Evolutionary conservation across 495 filamentous ascomycete genomes (phyloP), one percentile per base, ranked within the genome.

Genomic region (Bacidia gigantensis): DNA sequence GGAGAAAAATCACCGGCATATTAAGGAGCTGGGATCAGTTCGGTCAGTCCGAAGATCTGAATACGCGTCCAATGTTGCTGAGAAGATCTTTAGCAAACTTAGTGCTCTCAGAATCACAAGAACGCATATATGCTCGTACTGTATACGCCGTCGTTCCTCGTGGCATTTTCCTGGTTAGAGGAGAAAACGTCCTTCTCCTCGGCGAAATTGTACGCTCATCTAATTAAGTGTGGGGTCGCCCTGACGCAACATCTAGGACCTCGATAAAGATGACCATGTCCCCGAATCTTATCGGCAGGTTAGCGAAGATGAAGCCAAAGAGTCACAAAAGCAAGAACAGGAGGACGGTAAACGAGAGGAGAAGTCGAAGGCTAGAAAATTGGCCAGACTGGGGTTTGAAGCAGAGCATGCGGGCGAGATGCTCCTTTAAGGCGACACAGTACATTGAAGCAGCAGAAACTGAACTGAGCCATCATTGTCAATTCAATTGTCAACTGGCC

Each of bases 11-110:
- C 55, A 86, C 92, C 48, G 92, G 92, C 18, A 86, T 97, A 11
- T 68, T 98, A 60, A 74, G 92, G 58, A 95, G 87, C 62, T 98
- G 93, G 89, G 92, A 98, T 69, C 92, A 98, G 65, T 96, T 95
- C 63, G 89, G 89, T 82, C 59, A 75, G 58, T 26, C 38, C n/a
- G 17, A n/a, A n/a, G n/a, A n/a, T n/a, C n/a, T n/a, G n/a, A n/a
- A n/a, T n/a, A n/a, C n/a, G n/a, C n/a, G n/a, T n/a, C n/a, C n/a
- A n/a, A n/a, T n/a, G n/a, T n/a, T n/a, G n/a, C n/a, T n/a, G n/a
- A n/a, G n/a, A n/a, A n/a, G n/a, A n/a, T n/a, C n/a, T n/a, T n/a
- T 17, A 96, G 89, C 89, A 45, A 98, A 98, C 67, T 74, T 98
- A 41, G 87, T 95, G 35, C 79, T 98, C 50, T 89, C 95, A 63